These are phyloP conservation scores for Pythium dissimile DNA, from an alignment of 352 stramenopile species.

Conservation along the genomic window DNA sequence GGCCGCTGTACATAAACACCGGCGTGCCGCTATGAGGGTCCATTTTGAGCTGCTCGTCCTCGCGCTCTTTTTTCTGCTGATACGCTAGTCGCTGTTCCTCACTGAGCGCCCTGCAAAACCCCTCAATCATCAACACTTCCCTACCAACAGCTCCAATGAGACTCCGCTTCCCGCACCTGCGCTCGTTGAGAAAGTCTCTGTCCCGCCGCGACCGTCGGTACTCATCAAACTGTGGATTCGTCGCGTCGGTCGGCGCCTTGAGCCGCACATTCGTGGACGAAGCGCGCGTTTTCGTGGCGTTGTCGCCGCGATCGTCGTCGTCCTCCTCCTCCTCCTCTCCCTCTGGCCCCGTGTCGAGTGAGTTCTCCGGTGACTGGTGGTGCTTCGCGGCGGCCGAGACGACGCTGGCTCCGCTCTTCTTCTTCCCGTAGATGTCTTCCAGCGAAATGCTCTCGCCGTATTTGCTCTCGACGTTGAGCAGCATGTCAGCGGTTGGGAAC, in stretches of 20 bases:
- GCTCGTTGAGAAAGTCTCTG: constrained; percentile 62
- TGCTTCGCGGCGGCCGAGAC: too few relatives aligned
- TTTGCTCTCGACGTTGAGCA: constrained; percentile 88
- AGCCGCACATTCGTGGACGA: constrained; percentile 18
- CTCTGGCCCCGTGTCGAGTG: too few relatives aligned
- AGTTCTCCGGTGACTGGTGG: too few relatives aligned
- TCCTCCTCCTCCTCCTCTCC: constrained; percentile 17
- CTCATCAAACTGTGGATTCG: constrained; percentile 65
- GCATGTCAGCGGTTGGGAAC: constrained; percentile 72
- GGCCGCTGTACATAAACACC: constrained; percentile 86
- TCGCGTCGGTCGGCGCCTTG: constrained; percentile 76
- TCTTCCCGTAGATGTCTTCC: constrained; percentile 78
- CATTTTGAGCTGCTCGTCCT: constrained; percentile 20
- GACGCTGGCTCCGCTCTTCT: too few relatives aligned
- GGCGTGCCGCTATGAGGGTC: constrained; percentile 8
- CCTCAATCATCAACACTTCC: neutral
- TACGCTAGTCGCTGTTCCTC: constrained; percentile 34
- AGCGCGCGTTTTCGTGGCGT: neutral
- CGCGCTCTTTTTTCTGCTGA: constrained; percentile 34
- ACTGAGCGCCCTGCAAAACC: constrained; percentile 21
- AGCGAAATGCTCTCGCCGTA: constrained; percentile 90
- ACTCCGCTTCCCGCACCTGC: constrained; percentile 1
- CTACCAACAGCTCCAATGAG: neutral
- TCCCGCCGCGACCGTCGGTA: constrained; percentile 35
- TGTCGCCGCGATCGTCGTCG: neutral